Percentiles rank a stretch among this genome's conserved stretches.
These are phyloP conservation scores for Debaryomycetaceae sp. DNA, from an alignment of 1,139 yeast genomes.

Conservation along the genomic window DNA sequence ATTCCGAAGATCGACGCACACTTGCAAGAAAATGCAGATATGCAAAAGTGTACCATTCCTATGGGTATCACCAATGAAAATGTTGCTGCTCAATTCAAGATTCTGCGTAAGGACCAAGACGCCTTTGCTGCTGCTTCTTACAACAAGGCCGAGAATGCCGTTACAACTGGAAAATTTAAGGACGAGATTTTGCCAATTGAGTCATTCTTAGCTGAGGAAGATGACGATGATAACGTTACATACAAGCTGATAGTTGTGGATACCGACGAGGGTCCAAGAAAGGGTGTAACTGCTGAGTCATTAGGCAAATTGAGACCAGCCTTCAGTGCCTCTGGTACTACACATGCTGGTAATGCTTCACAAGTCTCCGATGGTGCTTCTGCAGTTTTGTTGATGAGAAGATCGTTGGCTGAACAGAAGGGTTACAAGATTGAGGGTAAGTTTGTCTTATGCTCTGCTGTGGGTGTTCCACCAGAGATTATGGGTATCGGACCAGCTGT, in stretches of 20 bases:
- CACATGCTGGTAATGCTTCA: constrained; percentile 95
- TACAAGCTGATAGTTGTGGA: constrained; percentile 49
- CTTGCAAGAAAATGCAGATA: constrained; percentile 24
- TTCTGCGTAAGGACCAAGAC: constrained; percentile 76
- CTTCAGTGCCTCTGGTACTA: constrained; percentile 76
- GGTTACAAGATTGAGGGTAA: constrained; percentile 69
- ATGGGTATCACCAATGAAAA: constrained; percentile 73
- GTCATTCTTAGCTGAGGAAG: constrained; percentile 48
- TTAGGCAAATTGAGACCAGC: constrained; percentile 80
- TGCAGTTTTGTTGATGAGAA: constrained; percentile 78
- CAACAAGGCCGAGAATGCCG: constrained; percentile 75
- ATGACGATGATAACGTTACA: constrained; percentile 44
- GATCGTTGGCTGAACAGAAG: constrained; percentile 78
- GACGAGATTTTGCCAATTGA: constrained; percentile 84
- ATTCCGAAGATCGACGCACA: constrained; percentile 59
- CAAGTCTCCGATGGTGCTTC: constrained; percentile 95
- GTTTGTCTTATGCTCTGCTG: constrained; percentile 70
- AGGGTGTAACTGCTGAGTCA: constrained; percentile 76
- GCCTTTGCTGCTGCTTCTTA: constrained; percentile 85
- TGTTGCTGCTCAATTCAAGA: constrained; percentile 47
- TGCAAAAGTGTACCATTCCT: constrained; percentile 43
- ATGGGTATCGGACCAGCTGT: constrained; percentile 98
- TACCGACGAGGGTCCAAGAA: constrained; percentile 89
- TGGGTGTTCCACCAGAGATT: constrained; percentile 94
- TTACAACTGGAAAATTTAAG: constrained; percentile 66